Conservation (phyloP, 2,329 filamentous ascomycete genomes). For the Neoscytalidium dimidiatum region DNA sequence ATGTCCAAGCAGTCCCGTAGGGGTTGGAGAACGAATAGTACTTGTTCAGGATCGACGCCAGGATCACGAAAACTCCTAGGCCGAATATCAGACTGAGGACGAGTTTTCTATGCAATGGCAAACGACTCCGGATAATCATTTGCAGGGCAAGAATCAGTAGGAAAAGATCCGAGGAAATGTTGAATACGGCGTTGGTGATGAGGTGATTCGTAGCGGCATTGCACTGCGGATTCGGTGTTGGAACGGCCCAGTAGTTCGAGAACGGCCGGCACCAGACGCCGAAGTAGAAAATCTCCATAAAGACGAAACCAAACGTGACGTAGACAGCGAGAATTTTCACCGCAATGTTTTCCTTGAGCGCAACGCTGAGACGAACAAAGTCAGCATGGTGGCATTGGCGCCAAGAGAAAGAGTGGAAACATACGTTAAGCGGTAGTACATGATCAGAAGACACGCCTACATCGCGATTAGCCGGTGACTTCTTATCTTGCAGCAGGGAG, state of each 20-base stretch:
- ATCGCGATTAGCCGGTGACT: background rate
- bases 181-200: constrained; percentile 49
- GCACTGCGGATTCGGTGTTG: constrained; percentile 36
- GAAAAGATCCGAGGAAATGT: constrained; percentile 39
- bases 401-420: constrained; percentile 11
- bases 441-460: constrained; percentile 35
- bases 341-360: constrained; percentile 36
- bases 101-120: constrained; percentile 47
- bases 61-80: constrained; percentile 45
- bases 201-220: constrained; percentile 50
- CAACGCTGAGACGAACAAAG: constrained; percentile 18
- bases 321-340: constrained; percentile 38
- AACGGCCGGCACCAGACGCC: constrained; percentile 44
- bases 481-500: constrained; percentile 24
- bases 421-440: constrained; percentile 41
- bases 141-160: constrained; percentile 41
- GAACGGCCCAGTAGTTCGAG: constrained; percentile 36
- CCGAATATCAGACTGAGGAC: constrained; percentile 55
- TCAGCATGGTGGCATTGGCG: background rate
- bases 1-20: constrained; percentile 46
- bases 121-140: constrained; percentile 38
- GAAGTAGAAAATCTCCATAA: constrained; percentile 44
- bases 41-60: constrained; percentile 52
- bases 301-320: constrained; percentile 34
- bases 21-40: constrained; percentile 48